Conservation (phyloP, 2,329 filamentous ascomycete species). For the Arthrobotrys sinensis region DNA sequence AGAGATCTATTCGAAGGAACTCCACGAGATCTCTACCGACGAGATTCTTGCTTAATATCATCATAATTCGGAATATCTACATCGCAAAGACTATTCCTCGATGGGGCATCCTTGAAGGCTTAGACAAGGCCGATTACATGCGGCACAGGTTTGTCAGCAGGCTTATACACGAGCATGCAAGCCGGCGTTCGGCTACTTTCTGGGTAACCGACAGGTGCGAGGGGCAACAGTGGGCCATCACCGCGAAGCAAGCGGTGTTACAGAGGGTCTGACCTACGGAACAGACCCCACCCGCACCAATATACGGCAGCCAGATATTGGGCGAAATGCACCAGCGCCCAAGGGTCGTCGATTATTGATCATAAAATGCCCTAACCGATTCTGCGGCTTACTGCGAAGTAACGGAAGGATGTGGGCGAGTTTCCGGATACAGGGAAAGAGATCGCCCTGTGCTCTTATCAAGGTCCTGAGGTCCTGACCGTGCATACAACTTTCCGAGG, state of each 20-base stretch:
- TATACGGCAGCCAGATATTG: slow-evolving; percentile 25
- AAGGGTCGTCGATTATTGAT: slow-evolving; percentile 53
- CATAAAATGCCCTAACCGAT: slow-evolving; percentile 44
- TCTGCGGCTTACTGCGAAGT: slow-evolving; percentile 56
- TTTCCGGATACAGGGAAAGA: slow-evolving; percentile 58
- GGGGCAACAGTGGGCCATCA: slow-evolving; percentile 9
- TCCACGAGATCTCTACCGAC: slow-evolving; percentile 21
- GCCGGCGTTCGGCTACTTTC: slow-evolving; percentile 27
- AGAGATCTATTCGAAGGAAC: slow-evolving; percentile 28
- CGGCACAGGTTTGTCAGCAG: slow-evolving; percentile 45
- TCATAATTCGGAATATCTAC: slow-evolving; percentile 42
- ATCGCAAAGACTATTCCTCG: slow-evolving; percentile 29
- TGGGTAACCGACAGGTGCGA: slow-evolving; percentile 24
- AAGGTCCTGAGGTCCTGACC: slow-evolving; percentile 13
- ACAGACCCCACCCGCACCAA: slow-evolving; percentile 39
- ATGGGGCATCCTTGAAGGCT: slow-evolving; percentile 57
- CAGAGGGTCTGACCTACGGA: slow-evolving; percentile 39
- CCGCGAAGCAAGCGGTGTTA: slow-evolving; percentile 44
- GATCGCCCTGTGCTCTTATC: slow-evolving; percentile 56
- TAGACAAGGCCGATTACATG: slow-evolving; percentile 44
- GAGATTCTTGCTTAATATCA: slow-evolving; percentile 11
- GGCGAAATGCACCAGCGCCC: slow-evolving; percentile 37
- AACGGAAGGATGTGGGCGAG: slow-evolving; percentile 51
- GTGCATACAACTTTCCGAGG: slow-evolving; percentile 46
- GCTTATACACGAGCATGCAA: slow-evolving; percentile 31